Percentiles rank a stretch among this genome's conserved stretches.
These are phyloP conservation scores for Xylaria sp. DNA, from an alignment of 2,329 filamentous ascomycete genomes.

Conservation along the genomic window DNA sequence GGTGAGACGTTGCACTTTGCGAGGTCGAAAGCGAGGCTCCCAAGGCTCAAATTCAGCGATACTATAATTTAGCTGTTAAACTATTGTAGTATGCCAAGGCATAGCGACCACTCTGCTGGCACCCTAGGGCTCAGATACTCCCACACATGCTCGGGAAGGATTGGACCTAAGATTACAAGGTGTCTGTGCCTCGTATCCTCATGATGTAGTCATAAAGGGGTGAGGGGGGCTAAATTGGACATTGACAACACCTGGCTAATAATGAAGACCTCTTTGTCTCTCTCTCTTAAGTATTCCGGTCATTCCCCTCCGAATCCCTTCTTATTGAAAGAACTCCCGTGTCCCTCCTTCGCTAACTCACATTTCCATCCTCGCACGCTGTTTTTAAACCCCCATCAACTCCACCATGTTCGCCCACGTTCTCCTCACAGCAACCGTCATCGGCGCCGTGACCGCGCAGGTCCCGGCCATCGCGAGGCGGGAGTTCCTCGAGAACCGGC, in stretches of 20 bases:
- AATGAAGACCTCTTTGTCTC: neutral
- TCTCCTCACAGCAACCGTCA: conserved; percentile 26
- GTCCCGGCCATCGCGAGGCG: conserved; percentile 28
- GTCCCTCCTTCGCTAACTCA: neutral
- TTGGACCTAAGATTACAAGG: neutral
- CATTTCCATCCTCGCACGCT: neutral
- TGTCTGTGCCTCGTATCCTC: neutral
- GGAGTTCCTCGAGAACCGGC: conserved; percentile 30
- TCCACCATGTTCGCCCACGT: conserved; percentile 23
- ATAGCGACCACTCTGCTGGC: conserved; percentile 4
- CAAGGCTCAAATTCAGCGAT: too few species aligned
- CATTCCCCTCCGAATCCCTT: neutral
- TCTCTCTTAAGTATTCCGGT: neutral
- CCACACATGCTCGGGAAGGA: neutral
- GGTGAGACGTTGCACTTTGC: too few species aligned
- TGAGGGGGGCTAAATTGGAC: neutral
- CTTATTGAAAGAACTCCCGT: neutral
- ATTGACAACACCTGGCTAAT: neutral
- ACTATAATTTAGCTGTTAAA: too few species aligned
- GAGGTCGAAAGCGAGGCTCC: too few species aligned
- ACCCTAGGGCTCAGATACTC: neutral
- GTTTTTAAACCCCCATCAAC: neutral
- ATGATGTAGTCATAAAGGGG: neutral
- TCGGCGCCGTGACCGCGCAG: conserved; percentile 29
- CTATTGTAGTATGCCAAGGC: conserved; percentile 6